Evolutionary conservation across 2,329 filamentous ascomycete genomes (phyloP), one percentile per base, ranked within the genome.

Genomic region (Bipolaris victoriae): DNA sequence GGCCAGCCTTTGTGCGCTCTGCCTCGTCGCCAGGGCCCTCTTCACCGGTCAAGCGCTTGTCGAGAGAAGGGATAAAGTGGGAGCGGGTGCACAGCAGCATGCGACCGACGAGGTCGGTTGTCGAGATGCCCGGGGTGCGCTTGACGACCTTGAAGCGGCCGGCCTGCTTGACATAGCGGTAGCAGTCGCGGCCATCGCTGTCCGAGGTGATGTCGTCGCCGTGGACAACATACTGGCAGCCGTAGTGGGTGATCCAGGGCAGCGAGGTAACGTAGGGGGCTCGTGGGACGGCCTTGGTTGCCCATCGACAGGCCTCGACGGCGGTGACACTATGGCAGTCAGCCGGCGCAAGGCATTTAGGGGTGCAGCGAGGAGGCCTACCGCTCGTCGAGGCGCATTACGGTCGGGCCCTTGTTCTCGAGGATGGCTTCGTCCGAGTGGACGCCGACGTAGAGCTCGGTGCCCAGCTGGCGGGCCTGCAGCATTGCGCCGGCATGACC

Each of bases 131-230:
- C 0, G 95, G 95, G 2, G 95, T 98, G 62, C 95, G 86, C 81
- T 96, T 97, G 44, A 99, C 95, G 16, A 99, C 92, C 79, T 96
- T 93, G 85, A 99, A 99, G 41, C 95, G 86, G 11, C 90, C 89
- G 1, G 94, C 95, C 39, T 90, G 89, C 80, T 99, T 99, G 71
- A 99, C 95, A 72, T 94, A 98, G 59, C 95, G 90, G 80, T 99
- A 99, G 80, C 94, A 98, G 80, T 99, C 95, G 76, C 97, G 90
- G 40, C 95, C 95, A 65, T 88, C 88, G 74, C 90, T 91, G 78
- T 99, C 95, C 0, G 92, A 96, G 2, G 95, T 98, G 73, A 98
- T 96, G 78, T 98, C 94, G 77, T 98, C 95, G 59, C 94, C 94
- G 77, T 98, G 94, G 1, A 97, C 94, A 40, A 98, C 95, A 76